Conservation (phyloP, 371 early-diverging fungal species). For the Gilbertella persicaria region DNA sequence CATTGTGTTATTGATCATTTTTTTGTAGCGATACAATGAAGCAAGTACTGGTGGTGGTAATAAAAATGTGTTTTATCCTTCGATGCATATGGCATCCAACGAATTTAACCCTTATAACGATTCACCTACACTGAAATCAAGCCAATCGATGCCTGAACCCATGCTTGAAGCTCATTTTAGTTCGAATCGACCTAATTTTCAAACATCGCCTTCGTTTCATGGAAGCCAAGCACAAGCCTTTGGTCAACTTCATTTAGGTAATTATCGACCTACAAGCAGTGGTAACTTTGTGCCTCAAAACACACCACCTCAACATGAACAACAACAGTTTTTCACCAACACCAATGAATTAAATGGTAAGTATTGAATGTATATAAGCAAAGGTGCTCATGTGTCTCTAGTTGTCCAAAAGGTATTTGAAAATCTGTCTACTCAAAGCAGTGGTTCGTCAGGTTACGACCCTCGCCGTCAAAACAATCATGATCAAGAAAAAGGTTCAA, state of each 20-base stretch:
- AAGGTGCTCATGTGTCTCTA: not conserved
- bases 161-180: conserved; percentile 19
- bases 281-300: conserved; percentile 13
- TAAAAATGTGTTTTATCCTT: conserved; percentile 13
- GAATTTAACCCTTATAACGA: conserved; percentile 25
- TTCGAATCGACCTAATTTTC: not conserved
- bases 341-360: conserved; percentile 18
- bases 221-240: conserved; percentile 1
- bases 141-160: conserved; percentile 22
- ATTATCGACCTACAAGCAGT: conserved; percentile 11
- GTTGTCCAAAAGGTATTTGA: conserved; percentile 21
- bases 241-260: conserved; percentile 9
- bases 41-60: too few relatives aligned
- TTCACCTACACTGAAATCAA: conserved; percentile 7
- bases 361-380: not conserved
- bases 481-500: conserved; percentile 18
- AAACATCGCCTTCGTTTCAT: conserved; percentile 12
- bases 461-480: conserved; percentile 14
- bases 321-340: conserved; percentile 11
- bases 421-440: conserved; percentile 6
- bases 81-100: not conserved
- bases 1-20: too few relatives aligned
- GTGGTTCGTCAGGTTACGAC: conserved; percentile 18
- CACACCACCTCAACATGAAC: conserved; percentile 9
- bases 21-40: conserved; percentile 13